phyloP scores from a whole-genome alignment of 768 basidiomycete species.

The Calvatia gigantea region DNA sequence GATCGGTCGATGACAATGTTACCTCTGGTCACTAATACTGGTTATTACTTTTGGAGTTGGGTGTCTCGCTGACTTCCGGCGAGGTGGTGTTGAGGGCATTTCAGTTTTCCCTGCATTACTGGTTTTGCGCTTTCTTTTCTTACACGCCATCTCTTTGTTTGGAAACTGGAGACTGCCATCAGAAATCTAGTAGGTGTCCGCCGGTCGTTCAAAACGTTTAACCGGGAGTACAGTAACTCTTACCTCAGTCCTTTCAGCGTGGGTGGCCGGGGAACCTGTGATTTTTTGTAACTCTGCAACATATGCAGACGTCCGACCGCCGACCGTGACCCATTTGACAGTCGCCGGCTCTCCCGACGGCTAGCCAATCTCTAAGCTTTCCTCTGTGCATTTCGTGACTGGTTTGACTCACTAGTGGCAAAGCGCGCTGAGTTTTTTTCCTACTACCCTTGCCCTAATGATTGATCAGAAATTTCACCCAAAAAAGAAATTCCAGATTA shows the following conservation, averaged over 20 bases:
- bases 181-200: too few species aligned
- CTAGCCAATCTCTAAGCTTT: slow-evolving; percentile 29
- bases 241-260: background rate
- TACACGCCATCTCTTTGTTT: background rate
- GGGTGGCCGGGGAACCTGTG: slow-evolving; percentile 6
- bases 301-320: slow-evolving; percentile 74
- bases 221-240: background rate
- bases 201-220: too few species aligned
- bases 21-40: background rate
- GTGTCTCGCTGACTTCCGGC: background rate
- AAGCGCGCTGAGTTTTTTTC: slow-evolving; percentile 28
- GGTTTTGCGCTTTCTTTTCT: background rate
- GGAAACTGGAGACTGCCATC: background rate
- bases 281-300: slow-evolving; percentile 58
- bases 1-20: background rate
- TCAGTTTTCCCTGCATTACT: background rate
- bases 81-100: background rate
- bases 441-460: slow-evolving; percentile 60
- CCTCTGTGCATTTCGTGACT: background rate
- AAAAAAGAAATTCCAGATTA: slow-evolving; percentile 19
- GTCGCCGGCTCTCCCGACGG: slow-evolving; percentile 68
- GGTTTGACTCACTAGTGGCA: slow-evolving; percentile 41
- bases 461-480: slow-evolving; percentile 14
- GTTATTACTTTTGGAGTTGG: background rate
- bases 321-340: slow-evolving; percentile 71